Percentiles rank a stretch among this genome's conserved stretches.
These are phyloP conservation scores for Eucalyptus curtisii DNA, from an alignment of 345 rosid genomes.

Conservation along the genomic window DNA sequence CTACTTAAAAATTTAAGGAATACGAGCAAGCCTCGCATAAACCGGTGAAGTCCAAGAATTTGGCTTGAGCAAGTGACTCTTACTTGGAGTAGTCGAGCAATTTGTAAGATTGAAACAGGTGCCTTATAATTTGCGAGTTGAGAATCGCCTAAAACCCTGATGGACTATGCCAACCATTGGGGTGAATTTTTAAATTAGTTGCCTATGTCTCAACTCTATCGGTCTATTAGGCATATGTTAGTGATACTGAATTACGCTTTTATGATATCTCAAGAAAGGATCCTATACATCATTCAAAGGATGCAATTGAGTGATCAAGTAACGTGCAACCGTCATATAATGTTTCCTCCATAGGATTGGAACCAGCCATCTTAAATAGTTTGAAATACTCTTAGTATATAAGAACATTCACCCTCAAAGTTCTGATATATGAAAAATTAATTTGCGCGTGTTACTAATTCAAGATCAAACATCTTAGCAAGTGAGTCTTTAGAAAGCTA, in stretches of 20 bases:
- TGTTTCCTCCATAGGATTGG: neutral
- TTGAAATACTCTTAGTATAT: neutral
- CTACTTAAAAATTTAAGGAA: neutral
- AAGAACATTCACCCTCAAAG: neutral
- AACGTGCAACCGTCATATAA: rapidly evolving
- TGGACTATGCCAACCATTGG: neutral
- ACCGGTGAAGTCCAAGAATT: neutral
- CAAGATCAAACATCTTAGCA: neutral
- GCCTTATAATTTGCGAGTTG: neutral
- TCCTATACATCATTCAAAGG: no score
- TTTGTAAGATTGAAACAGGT: neutral
- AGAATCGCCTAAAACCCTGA: neutral
- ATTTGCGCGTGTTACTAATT: neutral
- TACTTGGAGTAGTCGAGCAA: neutral
- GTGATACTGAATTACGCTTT: neutral
- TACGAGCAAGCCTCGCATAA: no score
- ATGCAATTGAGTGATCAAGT: neutral
- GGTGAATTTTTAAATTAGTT: neutral
- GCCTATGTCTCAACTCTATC: neutral
- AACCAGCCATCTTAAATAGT: neutral
- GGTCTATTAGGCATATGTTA: neutral
- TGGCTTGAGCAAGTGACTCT: no score
- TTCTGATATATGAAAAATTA: neutral
- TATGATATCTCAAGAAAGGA: neutral
- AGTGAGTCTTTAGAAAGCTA: neutral